phyloP scores from a whole-genome alignment of 164 flowering plant genomes.

The Houttuynia cordata region DNA sequence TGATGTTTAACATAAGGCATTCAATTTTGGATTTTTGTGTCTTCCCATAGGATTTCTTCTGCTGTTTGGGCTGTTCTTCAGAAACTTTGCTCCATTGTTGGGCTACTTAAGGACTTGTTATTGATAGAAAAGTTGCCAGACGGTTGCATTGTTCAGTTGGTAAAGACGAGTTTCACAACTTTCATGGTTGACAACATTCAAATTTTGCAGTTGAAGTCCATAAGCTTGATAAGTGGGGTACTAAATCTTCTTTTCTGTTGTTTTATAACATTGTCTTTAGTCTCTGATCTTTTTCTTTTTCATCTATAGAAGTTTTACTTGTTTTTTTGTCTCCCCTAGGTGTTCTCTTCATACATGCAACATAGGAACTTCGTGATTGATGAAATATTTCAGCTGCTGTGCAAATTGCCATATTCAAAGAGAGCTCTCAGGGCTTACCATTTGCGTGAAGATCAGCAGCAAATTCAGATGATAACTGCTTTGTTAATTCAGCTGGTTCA shows the following conservation, averaged over 20 bases:
- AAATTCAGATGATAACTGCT: conserved; percentile 91
- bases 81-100: conserved; percentile 84
- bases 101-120: conserved; percentile 64
- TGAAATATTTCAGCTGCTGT: conserved; percentile 69
- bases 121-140: conserved; percentile 75
- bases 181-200: conserved; percentile 89
- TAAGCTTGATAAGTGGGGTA: conserved; percentile 80
- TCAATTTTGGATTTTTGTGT: conserved; percentile 9
- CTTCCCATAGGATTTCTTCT: conserved; percentile 50
- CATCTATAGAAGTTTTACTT: neutral
- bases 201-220: conserved; percentile 82
- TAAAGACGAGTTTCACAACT: conserved; percentile 71
- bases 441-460: conserved; percentile 87
- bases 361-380: conserved; percentile 73
- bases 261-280: neutral
- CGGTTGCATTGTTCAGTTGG: conserved; percentile 79
- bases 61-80: conserved; percentile 57
- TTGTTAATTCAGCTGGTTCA: conserved; percentile 88
- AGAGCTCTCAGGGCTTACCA: conserved; percentile 71
- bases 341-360: conserved; percentile 66
- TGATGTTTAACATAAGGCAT: conserved; percentile 6
- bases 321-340: conserved; percentile 35
- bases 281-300: neutral
- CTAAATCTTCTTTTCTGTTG: conserved; percentile 4
- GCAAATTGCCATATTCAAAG: conserved; percentile 78